Evolutionary conservation across 1,284 basidiomycete species (phyloP).

Genomic region (Cryptococcus sp.): DNA sequence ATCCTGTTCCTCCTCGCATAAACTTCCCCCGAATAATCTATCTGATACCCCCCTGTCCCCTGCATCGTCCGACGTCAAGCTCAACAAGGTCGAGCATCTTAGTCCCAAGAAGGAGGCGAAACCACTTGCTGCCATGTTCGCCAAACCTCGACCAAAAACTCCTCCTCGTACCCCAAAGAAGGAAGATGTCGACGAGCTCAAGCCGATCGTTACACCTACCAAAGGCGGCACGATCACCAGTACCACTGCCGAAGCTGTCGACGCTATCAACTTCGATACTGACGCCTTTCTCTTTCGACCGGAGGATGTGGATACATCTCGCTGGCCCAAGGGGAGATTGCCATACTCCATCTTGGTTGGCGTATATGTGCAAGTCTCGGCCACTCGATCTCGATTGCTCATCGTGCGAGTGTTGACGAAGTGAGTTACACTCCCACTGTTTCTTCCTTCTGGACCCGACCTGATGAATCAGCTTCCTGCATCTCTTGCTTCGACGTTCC

Average conservation of each 20-base stretch:
- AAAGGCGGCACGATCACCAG: slow-evolving; percentile 14
- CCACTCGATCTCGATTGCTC: slow-evolving; percentile 72
- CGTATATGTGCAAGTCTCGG: slow-evolving; percentile 64
- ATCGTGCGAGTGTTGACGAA: slow-evolving; percentile 81
- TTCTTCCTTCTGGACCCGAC: no score
- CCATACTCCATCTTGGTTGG: slow-evolving; percentile 80
- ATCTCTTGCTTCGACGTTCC: slow-evolving; percentile 63
- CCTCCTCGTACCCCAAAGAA: slow-evolving; percentile 6
- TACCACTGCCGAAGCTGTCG: slow-evolving; percentile 22
- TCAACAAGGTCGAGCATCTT: neutral
- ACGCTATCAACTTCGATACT: slow-evolving; percentile 43
- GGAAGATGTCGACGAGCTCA: slow-evolving; percentile 6
- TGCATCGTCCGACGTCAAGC: neutral
- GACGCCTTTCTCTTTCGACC: slow-evolving; percentile 47
- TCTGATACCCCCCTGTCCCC: neutral
- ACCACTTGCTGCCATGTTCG: slow-evolving; percentile 16
- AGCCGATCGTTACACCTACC: slow-evolving; percentile 7
- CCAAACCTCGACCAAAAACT: slow-evolving; percentile 1
- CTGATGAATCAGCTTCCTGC: slow-evolving; percentile 53
- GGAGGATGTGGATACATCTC: slow-evolving; percentile 43
- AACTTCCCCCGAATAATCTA: slow-evolving; percentile 9
- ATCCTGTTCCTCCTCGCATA: slow-evolving; percentile 19
- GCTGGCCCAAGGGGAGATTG: slow-evolving; percentile 48
- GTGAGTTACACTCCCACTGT: slow-evolving; percentile 39
- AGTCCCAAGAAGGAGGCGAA: neutral